Evolutionary conservation across 2,329 filamentous ascomycete species (phyloP).

Genomic region (Teratosphaeria viscida): DNA sequence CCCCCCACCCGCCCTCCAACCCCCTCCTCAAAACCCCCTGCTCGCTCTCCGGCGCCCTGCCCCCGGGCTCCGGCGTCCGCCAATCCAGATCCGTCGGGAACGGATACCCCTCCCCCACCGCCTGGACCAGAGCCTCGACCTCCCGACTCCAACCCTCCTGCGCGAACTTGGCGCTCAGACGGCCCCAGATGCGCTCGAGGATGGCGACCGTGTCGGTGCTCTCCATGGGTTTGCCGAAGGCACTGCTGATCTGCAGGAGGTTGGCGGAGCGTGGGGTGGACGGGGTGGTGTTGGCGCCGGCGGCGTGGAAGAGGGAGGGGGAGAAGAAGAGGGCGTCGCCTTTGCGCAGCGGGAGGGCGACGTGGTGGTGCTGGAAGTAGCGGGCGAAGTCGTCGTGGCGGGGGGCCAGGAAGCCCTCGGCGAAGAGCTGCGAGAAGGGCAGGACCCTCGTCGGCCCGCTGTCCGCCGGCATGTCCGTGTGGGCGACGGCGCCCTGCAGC

Average conservation of each 20-base stretch:
- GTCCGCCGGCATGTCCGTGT: slow-evolving; percentile 48
- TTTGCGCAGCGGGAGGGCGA: slow-evolving; percentile 42
- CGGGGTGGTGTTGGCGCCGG: slow-evolving; percentile 44
- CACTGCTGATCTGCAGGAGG: slow-evolving; percentile 50
- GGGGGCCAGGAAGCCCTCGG: slow-evolving; percentile 50
- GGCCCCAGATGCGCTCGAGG: slow-evolving; percentile 37
- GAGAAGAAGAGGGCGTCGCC: slow-evolving; percentile 57
- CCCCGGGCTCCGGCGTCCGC: slow-evolving; percentile 44
- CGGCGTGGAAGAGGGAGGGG: slow-evolving; percentile 53
- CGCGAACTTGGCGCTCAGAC: slow-evolving; percentile 25
- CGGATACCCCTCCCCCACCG: slow-evolving; percentile 49
- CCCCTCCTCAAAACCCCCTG: slow-evolving; percentile 41
- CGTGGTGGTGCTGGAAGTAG: slow-evolving; percentile 44
- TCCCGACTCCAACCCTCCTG: slow-evolving; percentile 31
- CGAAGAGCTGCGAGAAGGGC: slow-evolving; percentile 50
- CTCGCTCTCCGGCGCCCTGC: slow-evolving; percentile 52
- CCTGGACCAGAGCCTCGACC: slow-evolving; percentile 39
- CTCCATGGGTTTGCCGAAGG: slow-evolving; percentile 57
- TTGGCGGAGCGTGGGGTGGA: slow-evolving; percentile 49
- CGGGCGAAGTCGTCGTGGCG: slow-evolving; percentile 42
- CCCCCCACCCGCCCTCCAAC: slow-evolving; percentile 33
- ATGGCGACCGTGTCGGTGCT: slow-evolving; percentile 43
- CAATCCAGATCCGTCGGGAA: slow-evolving; percentile 53
- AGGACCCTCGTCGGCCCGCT: slow-evolving; percentile 52
- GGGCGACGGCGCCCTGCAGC: slow-evolving; percentile 53